A percentile compares a stretch with the other conserved stretches of the same genome.
Conservation (phyloP, 2,329 filamentous ascomycete genomes). For the Thielaviopsis cerberus region DNA sequence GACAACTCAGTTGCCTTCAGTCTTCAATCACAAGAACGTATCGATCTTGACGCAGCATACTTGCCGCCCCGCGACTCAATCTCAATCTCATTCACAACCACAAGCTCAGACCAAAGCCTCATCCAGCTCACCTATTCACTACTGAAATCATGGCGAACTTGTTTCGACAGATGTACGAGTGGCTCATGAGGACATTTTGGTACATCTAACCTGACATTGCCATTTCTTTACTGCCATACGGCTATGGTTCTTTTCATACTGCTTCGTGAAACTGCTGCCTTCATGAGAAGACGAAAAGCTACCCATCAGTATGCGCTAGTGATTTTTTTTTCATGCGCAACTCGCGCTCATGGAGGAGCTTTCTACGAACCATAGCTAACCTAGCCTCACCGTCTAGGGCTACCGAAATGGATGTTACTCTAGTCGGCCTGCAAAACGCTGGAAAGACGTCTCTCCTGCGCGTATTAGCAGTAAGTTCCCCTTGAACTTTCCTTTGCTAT, state of each 20-base stretch:
- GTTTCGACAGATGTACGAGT: slow-evolving; percentile 92
- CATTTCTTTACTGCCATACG: not conserved
- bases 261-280: not conserved
- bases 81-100: too few relatives aligned
- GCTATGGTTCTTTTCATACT: not conserved
- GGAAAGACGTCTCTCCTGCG: slow-evolving; percentile 90
- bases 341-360: not conserved
- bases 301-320: not conserved
- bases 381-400: slow-evolving; percentile 41
- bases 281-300: not conserved
- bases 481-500: not conserved
- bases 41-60: too few relatives aligned
- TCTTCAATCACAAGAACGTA: too few relatives aligned
- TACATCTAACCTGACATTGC: slow-evolving; percentile 28
- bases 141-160: slow-evolving; percentile 59
- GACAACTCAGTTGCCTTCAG: too few relatives aligned
- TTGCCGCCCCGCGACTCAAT: not conserved
- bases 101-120: not conserved
- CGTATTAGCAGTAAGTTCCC: slow-evolving; percentile 76
- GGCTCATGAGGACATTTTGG: slow-evolving; percentile 95
- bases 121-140: not conserved
- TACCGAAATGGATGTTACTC: slow-evolving; percentile 98
- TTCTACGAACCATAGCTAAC: too few relatives aligned
- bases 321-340: not conserved
- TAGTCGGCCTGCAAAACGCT: slow-evolving; percentile 95